Percentiles rank a stretch among this genome's conserved stretches.
phyloP scores from a whole-genome alignment of 140 eudicot genomes.

The Oenanthe javanica region DNA sequence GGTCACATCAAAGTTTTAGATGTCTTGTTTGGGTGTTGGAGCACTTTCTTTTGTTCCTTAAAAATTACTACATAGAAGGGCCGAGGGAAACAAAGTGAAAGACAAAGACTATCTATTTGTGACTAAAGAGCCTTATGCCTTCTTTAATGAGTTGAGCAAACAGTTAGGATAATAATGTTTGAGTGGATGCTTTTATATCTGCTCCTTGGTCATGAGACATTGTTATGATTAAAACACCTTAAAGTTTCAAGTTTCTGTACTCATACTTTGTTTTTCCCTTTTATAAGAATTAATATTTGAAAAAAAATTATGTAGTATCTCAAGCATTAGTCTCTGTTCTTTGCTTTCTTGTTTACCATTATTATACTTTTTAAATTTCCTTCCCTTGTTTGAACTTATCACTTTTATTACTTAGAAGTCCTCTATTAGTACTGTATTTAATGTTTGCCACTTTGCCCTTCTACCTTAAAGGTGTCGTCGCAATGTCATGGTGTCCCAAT shows the following conservation, averaged over 20 bases:
- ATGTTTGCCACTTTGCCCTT: not conserved
- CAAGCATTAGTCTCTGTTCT: not conserved
- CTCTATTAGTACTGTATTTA: not conserved
- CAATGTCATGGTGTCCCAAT: constrained; percentile 97
- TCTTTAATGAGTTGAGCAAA: not conserved
- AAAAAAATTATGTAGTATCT: not conserved
- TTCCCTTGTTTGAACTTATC: not conserved
- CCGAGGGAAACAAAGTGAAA: not conserved
- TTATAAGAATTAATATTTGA: not conserved
- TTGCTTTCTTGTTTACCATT: not conserved
- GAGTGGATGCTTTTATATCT: not conserved
- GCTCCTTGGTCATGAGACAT: not conserved
- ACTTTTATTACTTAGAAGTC: not conserved
- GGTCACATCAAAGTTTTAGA: not conserved
- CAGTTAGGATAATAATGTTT: not conserved
- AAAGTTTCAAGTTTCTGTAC: not conserved
- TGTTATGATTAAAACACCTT: not conserved
- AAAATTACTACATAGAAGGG: not conserved
- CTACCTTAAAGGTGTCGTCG: constrained; percentile 71
- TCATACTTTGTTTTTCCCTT: not conserved
- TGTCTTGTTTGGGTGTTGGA: not conserved
- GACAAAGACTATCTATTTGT: not conserved
- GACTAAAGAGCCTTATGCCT: not conserved
- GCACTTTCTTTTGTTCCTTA: not conserved
- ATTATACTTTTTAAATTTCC: not conserved